These are phyloP conservation scores for Lachancea cidri DNA, from an alignment of 805 yeast genomes.

Conservation along the genomic window DNA sequence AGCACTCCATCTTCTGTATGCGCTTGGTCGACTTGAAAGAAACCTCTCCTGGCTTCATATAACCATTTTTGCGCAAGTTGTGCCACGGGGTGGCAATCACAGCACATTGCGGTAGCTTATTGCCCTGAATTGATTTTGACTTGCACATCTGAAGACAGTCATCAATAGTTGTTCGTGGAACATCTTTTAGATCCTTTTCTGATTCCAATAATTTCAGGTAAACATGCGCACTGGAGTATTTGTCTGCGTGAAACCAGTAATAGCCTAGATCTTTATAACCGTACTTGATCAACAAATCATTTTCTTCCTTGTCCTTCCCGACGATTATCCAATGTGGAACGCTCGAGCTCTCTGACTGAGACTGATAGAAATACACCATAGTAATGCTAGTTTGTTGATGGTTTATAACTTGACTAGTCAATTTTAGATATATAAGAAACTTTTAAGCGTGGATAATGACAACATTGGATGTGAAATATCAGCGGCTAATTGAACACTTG, in stretches of 20 bases:
- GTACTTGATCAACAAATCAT: slow-evolving; percentile 53
- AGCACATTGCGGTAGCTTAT: slow-evolving; percentile 59
- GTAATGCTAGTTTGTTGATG: no score
- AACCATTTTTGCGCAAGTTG: slow-evolving; percentile 59
- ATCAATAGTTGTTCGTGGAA: slow-evolving; percentile 47
- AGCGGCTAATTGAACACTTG: neutral
- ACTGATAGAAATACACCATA: slow-evolving; percentile 29
- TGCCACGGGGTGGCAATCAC: slow-evolving; percentile 71
- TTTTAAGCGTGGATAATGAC: neutral
- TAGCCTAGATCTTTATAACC: slow-evolving; percentile 53
- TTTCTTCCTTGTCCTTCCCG: slow-evolving; percentile 75
- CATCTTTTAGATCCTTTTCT: slow-evolving; percentile 41
- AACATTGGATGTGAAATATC: neutral
- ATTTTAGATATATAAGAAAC: no score
- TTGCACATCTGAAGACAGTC: slow-evolving; percentile 70
- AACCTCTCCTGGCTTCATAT: slow-evolving; percentile 77
- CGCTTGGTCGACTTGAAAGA: slow-evolving; percentile 56
- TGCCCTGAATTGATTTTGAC: slow-evolving; percentile 72
- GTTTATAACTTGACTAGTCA: no score
- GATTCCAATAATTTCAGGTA: slow-evolving; percentile 52
- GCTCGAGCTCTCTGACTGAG: slow-evolving; percentile 16
- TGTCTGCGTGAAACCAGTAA: slow-evolving; percentile 79
- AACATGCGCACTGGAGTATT: slow-evolving; percentile 70
- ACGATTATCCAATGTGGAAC: slow-evolving; percentile 33
- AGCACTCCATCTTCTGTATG: slow-evolving; percentile 50